Conservation (phyloP, 495 filamentous ascomycete genomes). For the Penicillium flavigenum region DNA sequence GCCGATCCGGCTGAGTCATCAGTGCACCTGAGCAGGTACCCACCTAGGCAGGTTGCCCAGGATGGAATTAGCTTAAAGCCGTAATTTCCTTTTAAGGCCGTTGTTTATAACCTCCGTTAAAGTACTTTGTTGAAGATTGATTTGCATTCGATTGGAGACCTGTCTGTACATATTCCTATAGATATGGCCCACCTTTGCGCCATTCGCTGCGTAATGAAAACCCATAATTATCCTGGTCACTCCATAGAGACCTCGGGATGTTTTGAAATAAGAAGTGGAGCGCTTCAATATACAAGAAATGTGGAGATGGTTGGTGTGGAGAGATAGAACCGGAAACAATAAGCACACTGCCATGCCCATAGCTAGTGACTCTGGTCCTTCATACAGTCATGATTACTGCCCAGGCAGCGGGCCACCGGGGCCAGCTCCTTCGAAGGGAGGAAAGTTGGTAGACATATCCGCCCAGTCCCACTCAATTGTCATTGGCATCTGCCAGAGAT, state of each 20-base stretch:
- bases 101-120: neutral
- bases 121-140: neutral
- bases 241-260: neutral
- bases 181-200: constrained; percentile 4
- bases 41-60: too few relatives aligned
- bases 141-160: constrained; percentile 2
- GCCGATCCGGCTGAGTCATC: constrained; percentile 25
- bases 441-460: constrained; percentile 64
- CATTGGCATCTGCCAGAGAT: constrained; percentile 95
- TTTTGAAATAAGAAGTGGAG: constrained; percentile 3
- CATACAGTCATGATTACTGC: constrained; percentile 27
- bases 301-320: constrained; percentile 7
- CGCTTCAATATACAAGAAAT: constrained; percentile 17
- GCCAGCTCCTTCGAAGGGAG: constrained; percentile 37
- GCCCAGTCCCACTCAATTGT: constrained; percentile 99
- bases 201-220: constrained; percentile 12
- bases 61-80: constrained; percentile 16
- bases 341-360: constrained; percentile 3
- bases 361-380: constrained; percentile 9
- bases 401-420: constrained; percentile 23
- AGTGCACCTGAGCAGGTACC: neutral
- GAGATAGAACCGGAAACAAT: neutral
- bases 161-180: constrained; percentile 5
- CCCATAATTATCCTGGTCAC: constrained; percentile 1
- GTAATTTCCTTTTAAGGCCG: neutral